Evolutionary conservation across 2,329 filamentous ascomycete genomes (phyloP).

Genomic region (Trichoderma lentiforme): DNA sequence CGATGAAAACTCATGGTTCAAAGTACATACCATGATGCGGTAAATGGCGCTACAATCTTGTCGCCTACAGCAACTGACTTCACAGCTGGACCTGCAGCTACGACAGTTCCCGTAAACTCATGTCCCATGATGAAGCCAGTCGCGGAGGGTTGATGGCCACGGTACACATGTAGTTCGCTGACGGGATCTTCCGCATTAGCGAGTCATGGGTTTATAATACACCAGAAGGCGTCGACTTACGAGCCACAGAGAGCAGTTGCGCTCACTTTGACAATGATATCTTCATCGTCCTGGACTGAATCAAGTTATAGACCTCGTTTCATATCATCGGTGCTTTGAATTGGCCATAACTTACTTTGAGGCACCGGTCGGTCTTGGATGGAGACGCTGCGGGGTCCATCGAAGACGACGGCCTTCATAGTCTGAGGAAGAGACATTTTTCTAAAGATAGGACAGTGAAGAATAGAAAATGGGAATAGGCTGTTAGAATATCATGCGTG

Average conservation of each 20-base stretch:
- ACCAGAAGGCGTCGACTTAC: conserved; percentile 45
- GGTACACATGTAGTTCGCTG: conserved; percentile 77
- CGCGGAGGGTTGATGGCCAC: conserved; percentile 70
- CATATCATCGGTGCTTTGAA: too few species aligned
- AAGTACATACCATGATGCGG: conserved; percentile 64
- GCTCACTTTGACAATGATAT: conserved; percentile 79
- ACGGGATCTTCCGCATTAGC: not conserved
- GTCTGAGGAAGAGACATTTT: conserved; percentile 43
- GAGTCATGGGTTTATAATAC: not conserved
- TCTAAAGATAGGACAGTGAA: not conserved
- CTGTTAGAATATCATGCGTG: not conserved
- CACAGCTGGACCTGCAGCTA: conserved; percentile 64
- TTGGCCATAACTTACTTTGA: conserved; percentile 39
- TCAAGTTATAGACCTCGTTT: conserved; percentile 19
- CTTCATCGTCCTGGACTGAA: conserved; percentile 62
- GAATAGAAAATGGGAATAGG: not conserved
- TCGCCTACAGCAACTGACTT: conserved; percentile 70
- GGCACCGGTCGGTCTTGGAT: conserved; percentile 80
- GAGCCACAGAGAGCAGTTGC: conserved; percentile 86
- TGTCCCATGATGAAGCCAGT: conserved; percentile 72
- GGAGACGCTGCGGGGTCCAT: conserved; percentile 70
- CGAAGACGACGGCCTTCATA: conserved; percentile 89
- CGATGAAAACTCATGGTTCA: not conserved
- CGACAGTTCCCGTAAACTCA: conserved; percentile 78
- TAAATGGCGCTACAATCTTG: conserved; percentile 79